phyloP scores from a whole-genome alignment of 345 rosid species.

The Gossypium anomalum region DNA sequence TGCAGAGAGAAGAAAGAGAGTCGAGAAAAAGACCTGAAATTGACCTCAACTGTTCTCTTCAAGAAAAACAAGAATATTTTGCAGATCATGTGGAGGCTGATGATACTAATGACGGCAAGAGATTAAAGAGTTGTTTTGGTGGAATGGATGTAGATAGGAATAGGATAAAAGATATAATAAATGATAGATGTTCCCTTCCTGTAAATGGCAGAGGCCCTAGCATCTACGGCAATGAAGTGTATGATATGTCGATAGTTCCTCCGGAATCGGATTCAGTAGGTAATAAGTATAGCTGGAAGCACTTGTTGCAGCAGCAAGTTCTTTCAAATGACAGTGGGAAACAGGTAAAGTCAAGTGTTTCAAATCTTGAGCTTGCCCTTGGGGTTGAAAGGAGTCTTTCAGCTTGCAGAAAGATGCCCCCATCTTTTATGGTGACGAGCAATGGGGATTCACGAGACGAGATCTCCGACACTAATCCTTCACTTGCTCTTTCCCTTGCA shows the following conservation, averaged over 20 bases:
- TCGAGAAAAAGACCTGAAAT: slow-evolving; percentile 4
- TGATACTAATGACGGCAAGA: slow-evolving; percentile 3
- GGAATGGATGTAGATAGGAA: neutral
- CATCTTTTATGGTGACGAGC: neutral
- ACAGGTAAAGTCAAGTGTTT: slow-evolving; percentile 2
- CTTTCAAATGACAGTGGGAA: neutral
- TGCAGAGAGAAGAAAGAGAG: slow-evolving; percentile 18
- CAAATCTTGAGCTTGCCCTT: slow-evolving; percentile 21
- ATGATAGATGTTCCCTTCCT: neutral
- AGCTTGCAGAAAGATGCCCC: neutral
- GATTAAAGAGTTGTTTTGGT: neutral
- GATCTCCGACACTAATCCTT: neutral
- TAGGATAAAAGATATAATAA: neutral
- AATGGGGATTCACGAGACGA: neutral
- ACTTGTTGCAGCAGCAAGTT: neutral
- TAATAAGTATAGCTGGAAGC: neutral
- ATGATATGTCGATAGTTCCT: neutral
- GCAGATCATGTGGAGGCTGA: neutral
- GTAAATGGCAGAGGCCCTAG: neutral
- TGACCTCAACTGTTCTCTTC: slow-evolving; percentile 12
- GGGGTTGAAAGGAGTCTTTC: neutral
- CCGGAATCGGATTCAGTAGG: neutral
- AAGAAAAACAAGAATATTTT: neutral
- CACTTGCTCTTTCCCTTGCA: slow-evolving; percentile 17
- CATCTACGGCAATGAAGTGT: neutral